Percentiles rank a stretch among this genome's conserved stretches.
Evolutionary conservation across 2,329 filamentous ascomycete species (phyloP).

Genomic region (Diaporthe nobilis): DNA sequence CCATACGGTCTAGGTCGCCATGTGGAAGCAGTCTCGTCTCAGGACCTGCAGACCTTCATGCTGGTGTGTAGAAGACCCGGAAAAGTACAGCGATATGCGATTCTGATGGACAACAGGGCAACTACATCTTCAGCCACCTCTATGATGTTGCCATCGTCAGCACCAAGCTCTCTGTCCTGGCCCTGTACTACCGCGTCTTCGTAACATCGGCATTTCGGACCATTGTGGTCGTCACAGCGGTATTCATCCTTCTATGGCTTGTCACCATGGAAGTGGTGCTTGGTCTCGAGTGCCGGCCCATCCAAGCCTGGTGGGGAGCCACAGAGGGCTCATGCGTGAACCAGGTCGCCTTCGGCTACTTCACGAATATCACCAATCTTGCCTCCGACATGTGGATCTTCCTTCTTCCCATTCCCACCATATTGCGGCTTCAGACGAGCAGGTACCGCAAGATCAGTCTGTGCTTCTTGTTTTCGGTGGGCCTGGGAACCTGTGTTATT

Average conservation of each 20-base stretch:
- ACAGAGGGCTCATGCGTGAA: not conserved
- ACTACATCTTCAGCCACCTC: not conserved
- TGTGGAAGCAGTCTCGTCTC: not conserved
- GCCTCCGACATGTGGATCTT: not conserved
- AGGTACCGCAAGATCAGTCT: not conserved
- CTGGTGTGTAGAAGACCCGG: not conserved
- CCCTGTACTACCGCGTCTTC: not conserved
- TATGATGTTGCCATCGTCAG: not conserved
- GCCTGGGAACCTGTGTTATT: not conserved
- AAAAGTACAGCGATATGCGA: not conserved
- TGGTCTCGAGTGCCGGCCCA: not conserved
- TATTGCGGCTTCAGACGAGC: not conserved
- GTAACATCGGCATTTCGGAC: not conserved
- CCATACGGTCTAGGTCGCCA: not conserved
- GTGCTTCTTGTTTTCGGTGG: not conserved
- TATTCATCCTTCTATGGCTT: not conserved
- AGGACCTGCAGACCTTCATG: not conserved
- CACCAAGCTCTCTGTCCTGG: not conserved
- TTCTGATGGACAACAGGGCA: not conserved
- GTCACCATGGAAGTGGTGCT: not conserved
- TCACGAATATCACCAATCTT: not conserved
- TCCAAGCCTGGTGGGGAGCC: not conserved
- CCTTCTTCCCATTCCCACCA: not conserved
- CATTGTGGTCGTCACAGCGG: not conserved
- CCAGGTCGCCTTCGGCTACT: not conserved